These are phyloP conservation scores for Ceratocystis colombiana DNA, from an alignment of 2,329 filamentous ascomycete genomes.

Conservation along the genomic window DNA sequence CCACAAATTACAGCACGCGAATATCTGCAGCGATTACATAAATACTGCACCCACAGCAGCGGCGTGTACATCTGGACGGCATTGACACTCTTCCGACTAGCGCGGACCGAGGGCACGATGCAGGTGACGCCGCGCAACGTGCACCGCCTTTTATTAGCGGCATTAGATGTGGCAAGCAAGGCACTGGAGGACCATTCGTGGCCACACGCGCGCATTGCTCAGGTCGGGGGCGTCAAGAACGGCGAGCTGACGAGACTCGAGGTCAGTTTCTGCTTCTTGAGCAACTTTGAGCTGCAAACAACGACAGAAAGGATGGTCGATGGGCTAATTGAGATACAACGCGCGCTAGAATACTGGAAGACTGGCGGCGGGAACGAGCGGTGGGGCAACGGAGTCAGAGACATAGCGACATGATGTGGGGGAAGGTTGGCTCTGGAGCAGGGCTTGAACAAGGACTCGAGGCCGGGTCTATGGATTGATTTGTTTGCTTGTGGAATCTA, in stretches of 20 bases:
- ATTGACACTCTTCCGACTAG: constrained; percentile 67
- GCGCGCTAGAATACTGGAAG: constrained; percentile 10
- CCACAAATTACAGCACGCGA: constrained; percentile 74
- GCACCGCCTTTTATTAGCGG: constrained; percentile 75
- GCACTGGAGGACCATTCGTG: constrained; percentile 88
- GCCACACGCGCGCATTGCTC: constrained; percentile 70
- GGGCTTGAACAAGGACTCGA: too few species aligned
- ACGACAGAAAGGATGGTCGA: constrained; percentile 44
- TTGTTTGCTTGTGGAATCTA: not conserved
- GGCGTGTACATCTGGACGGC: constrained; percentile 70
- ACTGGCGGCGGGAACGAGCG: not conserved
- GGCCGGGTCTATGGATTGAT: too few species aligned
- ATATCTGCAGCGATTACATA: constrained; percentile 78
- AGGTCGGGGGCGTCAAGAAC: constrained; percentile 79
- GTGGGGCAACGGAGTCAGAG: not conserved
- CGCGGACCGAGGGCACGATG: constrained; percentile 65
- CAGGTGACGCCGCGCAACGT: constrained; percentile 74
- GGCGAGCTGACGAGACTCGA: constrained; percentile 73
- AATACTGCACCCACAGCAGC: constrained; percentile 86
- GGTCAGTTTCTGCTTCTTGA: constrained; percentile 78
- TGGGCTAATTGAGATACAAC: constrained; percentile 9
- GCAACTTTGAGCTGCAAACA: constrained; percentile 66
- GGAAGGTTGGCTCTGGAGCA: not conserved
- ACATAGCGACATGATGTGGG: not conserved
- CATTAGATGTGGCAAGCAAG: constrained; percentile 82